Evolutionary conservation across 371 early-diverging fungal genomes (phyloP).

Genomic region (Mucor saturninus): DNA sequence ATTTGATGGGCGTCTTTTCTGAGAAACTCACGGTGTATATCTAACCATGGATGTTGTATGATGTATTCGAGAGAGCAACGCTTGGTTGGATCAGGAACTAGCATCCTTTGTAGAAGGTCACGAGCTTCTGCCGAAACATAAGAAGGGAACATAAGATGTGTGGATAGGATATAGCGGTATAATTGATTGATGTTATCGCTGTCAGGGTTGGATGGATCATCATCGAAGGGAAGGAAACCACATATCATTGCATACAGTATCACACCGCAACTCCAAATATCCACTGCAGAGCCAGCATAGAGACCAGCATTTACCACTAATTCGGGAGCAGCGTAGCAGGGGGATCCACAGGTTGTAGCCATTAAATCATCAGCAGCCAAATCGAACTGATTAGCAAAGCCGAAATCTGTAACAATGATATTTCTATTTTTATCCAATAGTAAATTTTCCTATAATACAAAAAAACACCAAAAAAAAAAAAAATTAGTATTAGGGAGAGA

Average conservation of each 20-base stretch:
- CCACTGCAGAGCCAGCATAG: slow-evolving; percentile 96
- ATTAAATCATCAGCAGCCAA: slow-evolving; percentile 71
- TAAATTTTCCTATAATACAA: slow-evolving; percentile 77
- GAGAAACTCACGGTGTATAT: slow-evolving; percentile 60
- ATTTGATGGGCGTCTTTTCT: slow-evolving; percentile 53
- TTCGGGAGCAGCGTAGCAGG: slow-evolving; percentile 98
- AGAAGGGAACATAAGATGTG: slow-evolving; percentile 60
- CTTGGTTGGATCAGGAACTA: slow-evolving; percentile 63
- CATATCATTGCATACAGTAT: slow-evolving; percentile 82
- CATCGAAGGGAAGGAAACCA: slow-evolving; percentile 87
- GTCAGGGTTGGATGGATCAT: slow-evolving; percentile 78
- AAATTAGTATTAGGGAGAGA: background rate
- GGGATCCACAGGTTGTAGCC: slow-evolving; percentile 94
- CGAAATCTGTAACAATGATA: slow-evolving; percentile 98
- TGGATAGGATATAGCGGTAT: slow-evolving; percentile 69
- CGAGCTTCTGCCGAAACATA: slow-evolving; percentile 55
- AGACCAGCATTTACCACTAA: slow-evolving; percentile 92
- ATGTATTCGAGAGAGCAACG: slow-evolving; percentile 68
- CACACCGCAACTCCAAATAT: slow-evolving; percentile 96
- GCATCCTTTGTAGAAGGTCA: slow-evolving; percentile 66
- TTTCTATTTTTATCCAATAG: slow-evolving; percentile 83
- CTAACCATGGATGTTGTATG: slow-evolving; percentile 72
- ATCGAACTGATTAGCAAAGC: slow-evolving; percentile 94
- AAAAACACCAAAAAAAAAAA: background rate
- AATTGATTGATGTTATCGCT: slow-evolving; percentile 68